Base-by-base conservation (phyloP, 192 early-diverging fungal genomes). In the Phlyctochytrium arcticum region DNA sequence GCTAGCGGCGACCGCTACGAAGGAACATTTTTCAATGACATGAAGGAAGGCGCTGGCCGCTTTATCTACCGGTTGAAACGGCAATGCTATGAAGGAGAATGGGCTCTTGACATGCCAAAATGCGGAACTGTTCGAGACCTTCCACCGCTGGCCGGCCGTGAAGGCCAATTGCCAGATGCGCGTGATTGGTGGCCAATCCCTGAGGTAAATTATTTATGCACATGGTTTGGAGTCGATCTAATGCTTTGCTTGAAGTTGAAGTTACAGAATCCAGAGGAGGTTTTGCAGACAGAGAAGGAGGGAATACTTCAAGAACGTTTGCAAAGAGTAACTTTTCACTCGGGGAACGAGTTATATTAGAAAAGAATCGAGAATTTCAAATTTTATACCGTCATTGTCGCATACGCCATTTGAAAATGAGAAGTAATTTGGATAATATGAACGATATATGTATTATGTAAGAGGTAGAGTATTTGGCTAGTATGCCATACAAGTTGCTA, bases 21-120 rank as follows among this genome's bases (percentile, higher is more conserved):
- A 58, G 84, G 84, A 4, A 83, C 80, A 58, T 86, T 75, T 70
- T 49, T 85, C 49, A 72, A 85, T 48, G 83, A 85, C 58, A 33
- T 67, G 49, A 86, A 86, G 48, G 84, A 86, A 69, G 84, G 84
- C 2, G 83, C 84, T 17, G 84, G 84, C 26, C 71, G 71, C 36
- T 86, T 75, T 53, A 77, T 86, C 29, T 86, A 79, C 56, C 68
- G 75, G 49, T 48, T 51, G 17, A 81, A 85, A 42, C 62, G 83
- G 30, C 84, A 84, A 54, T 37, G 54, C 29, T 86, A 86, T 57
- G 74, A 85, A 44, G 84, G 84, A 7, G 80, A 86, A 56, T 86
- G 84, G 84, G 65, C 71, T 9, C 54, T 64, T 31, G 80, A 77
- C 17, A 57, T 76, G 61, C 82, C 84, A 19, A 80, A 80, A 49